A percentile compares a stretch with the other conserved stretches of the same genome.
Conservation (phyloP, 2,329 filamentous ascomycete species). For the Teratosphaeria zuluensis region DNA sequence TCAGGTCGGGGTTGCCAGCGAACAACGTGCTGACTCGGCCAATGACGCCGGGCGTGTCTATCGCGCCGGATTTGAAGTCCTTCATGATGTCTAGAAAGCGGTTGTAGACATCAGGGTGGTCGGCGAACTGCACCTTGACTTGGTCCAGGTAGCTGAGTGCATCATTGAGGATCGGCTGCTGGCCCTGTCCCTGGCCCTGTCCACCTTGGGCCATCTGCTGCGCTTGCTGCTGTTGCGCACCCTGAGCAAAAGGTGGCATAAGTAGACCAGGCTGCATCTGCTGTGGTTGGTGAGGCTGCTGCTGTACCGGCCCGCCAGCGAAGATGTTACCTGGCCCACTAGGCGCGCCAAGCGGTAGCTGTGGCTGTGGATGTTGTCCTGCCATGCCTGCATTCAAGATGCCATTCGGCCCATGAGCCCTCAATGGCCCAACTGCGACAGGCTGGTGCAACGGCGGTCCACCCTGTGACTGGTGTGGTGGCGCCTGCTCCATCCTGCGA, state of each 20-base stretch:
- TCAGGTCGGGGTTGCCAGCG: conserved; percentile 75
- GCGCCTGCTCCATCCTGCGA: conserved; percentile 57
- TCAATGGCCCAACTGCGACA: conserved; percentile 66
- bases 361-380: conserved; percentile 34
- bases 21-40: conserved; percentile 93
- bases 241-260: conserved; percentile 34
- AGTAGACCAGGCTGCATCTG: conserved; percentile 37
- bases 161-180: conserved; percentile 76
- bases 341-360: conserved; percentile 46
- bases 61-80: conserved; percentile 97
- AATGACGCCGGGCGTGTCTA: conserved; percentile 95
- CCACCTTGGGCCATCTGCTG: conserved; percentile 23
- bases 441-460: conserved; percentile 84
- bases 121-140: conserved; percentile 95
- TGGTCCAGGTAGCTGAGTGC: conserved; percentile 95
- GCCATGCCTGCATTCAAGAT: conserved; percentile 54
- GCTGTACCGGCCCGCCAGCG: conserved; percentile 59
- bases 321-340: conserved; percentile 57
- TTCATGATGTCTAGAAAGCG: conserved; percentile 98
- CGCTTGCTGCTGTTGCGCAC: conserved; percentile 18
- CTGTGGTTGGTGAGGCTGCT: conserved; percentile 26
- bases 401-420: conserved; percentile 87
- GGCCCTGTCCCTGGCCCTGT: conserved; percentile 56
- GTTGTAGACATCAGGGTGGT: conserved; percentile 96
- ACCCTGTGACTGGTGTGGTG: conserved; percentile 77